Base-by-base conservation (phyloP, 2,329 filamentous ascomycete species). In the Trichoderma gracile region DNA sequence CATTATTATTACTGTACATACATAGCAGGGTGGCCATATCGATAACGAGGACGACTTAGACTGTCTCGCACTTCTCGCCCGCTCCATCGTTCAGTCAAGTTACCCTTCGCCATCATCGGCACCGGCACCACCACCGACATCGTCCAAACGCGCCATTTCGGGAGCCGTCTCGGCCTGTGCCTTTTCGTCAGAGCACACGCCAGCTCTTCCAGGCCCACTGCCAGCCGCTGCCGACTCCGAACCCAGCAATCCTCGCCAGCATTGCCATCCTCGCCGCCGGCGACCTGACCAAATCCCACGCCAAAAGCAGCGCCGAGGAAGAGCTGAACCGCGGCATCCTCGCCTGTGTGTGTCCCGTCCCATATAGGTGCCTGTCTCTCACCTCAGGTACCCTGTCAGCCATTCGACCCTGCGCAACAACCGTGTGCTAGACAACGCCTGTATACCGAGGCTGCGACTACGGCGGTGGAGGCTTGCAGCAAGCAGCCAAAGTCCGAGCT, bases 391-490 rank as follows among this genome's bases (percentile, higher is more conserved):
- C 46, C 46, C 33, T 27, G 57, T 33, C 42, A n/a, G n/a, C 14
- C 19, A 27, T 53, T 59, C 47, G 53, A 56, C 45, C 61, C 52
- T 54, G 38, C 54, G 52, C n/a, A n/a, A n/a, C 50, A 43, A 23
- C 30, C 50, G 56, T 33, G 30, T 19, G 33, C 46, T 30, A 15
- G 30, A 50, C 61, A 43, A n/a, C 46, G 33, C 33, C 42, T 47
- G 45, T 54, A 38, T 33, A 49, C 58, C 53, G 58, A 54, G 40
- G 58, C 58, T 62, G 25, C 40, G 47, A 42, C 49, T 43, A 47
- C 25, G 21, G 58, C 38, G 19, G 47, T 40, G 49, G 47, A 61
- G 58, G 47, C 47, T 33, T 23, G 58, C 40, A 38, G 49, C 9
- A 38, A 23, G 25, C 47, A 52, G 58, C 49, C 45, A 46, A 46